These are phyloP conservation scores for Datisca glomerata DNA, from an alignment of 306 rosid genomes.

Conservation along the genomic window DNA sequence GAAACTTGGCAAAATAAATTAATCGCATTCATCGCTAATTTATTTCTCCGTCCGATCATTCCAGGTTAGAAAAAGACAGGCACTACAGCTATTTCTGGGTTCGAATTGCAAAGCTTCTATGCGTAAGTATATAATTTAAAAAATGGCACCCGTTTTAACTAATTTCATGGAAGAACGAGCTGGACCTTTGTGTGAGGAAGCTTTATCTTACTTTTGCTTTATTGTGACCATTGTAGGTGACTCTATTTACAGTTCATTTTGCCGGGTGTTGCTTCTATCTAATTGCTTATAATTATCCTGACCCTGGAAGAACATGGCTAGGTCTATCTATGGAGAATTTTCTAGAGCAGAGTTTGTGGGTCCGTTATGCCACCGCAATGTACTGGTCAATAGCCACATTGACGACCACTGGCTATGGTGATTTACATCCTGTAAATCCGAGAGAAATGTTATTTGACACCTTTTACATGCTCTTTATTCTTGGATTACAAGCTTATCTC, in stretches of 20 bases:
- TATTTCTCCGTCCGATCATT: slow-evolving; percentile 10
- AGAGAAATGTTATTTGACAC: slow-evolving; percentile 41
- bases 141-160: too few relatives aligned
- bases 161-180: too few relatives aligned
- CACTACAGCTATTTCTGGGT: slow-evolving; percentile 57
- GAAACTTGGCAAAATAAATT: background rate
- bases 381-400: slow-evolving; percentile 73
- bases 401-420: slow-evolving; percentile 67
- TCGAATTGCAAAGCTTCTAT: slow-evolving; percentile 54
- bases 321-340: slow-evolving; percentile 3
- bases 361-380: slow-evolving; percentile 34
- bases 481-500: slow-evolving; percentile 51
- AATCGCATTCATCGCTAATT: too few relatives aligned
- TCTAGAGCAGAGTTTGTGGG: background rate
- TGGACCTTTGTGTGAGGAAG: too few relatives aligned
- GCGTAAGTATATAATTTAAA: slow-evolving; percentile 67
- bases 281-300: slow-evolving; percentile 20
- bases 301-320: slow-evolving; percentile 35
- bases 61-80: slow-evolving; percentile 75
- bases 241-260: slow-evolving; percentile 45
- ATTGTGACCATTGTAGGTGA: slow-evolving; percentile 35
- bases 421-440: slow-evolving; percentile 59
- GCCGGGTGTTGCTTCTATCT: slow-evolving; percentile 54
- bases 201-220: slow-evolving; percentile 7
- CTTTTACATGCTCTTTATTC: slow-evolving; percentile 36